These are phyloP conservation scores for Lactarius trivialis DNA, from an alignment of 768 basidiomycete species.

Conservation along the genomic window DNA sequence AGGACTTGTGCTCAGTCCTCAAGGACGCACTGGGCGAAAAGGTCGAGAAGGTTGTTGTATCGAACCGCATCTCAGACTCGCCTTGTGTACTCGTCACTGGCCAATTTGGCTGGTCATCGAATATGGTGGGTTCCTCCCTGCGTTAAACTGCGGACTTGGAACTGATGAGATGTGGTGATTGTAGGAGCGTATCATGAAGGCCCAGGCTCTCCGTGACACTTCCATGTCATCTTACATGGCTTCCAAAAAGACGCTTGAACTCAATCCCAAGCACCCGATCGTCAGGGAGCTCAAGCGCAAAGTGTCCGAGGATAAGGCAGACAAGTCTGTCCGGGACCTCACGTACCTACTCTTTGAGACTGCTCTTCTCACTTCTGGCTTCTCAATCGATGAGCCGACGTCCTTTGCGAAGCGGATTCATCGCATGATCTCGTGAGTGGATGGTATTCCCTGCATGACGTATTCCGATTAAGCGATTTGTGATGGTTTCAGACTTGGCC, in stretches of 20 bases:
- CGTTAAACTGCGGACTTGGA: not conserved
- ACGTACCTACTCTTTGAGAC: conserved; percentile 97
- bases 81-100: conserved; percentile 97
- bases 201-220: conserved; percentile 92
- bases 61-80: conserved; percentile 95
- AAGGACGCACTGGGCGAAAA: conserved; percentile 99
- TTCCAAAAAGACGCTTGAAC: conserved; percentile 95
- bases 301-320: conserved; percentile 94
- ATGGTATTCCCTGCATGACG: not conserved
- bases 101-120: conserved; percentile 99
- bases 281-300: conserved; percentile 94
- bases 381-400: conserved; percentile 91
- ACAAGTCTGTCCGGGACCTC: conserved; percentile 96
- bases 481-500: conserved; percentile 50
- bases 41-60: conserved; percentile 98
- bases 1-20: conserved; percentile 87
- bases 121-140: conserved; percentile 62
- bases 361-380: conserved; percentile 89
- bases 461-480: not conserved
- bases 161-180: not conserved
- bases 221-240: conserved; percentile 99
- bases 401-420: conserved; percentile 95
- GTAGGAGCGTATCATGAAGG: conserved; percentile 97
- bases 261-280: conserved; percentile 88
- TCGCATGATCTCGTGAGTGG: conserved; percentile 85